Evolutionary conservation across 495 filamentous ascomycete genomes (phyloP), one percentile per base, ranked within the genome.

Genomic region (Trichoderma gamsii): DNA sequence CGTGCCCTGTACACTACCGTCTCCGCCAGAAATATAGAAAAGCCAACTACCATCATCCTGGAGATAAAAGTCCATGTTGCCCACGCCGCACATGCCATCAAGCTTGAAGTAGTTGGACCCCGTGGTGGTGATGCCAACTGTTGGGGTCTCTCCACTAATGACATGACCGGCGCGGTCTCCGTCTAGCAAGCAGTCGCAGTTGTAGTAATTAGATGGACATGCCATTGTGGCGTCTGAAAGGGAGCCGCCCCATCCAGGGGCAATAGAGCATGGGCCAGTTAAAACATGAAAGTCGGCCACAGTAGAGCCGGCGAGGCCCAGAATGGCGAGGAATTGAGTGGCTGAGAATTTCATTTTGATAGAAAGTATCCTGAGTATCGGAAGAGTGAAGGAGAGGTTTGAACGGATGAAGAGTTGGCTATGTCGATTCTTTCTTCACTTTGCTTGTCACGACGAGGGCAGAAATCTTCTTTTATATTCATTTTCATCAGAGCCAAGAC

Each of bases 1-100:
- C 4, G 23, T 29, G 27, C 56, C 56, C 25, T 61, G 56, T 25
- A 32, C 56, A 25, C 1, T 16, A 9, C 56, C 56, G 27, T 61
- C 56, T 27, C 56, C 56, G 25, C 56, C 56, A 16, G 56, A 23
- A 32, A 61, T 61, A 21, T 61, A 61, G 25, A 61, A 61, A 23
- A 32, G 8, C 56, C 56, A 61, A 32, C 27, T 32, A 25, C 56
- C 56, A 9, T 61, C 56, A 23, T 11, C 27, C 25, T 61, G 56
- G 56, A 61, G 56, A 18, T 61, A 61, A 61, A 61, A 61, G 56
- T 61, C 27, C 56, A 61, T 27, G 56, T 61, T 32, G 5, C 56
- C 56, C 11, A 61, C 56, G 11, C 56, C 56, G 25, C 56, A 61
- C 56, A 61, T 27, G 56, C 56, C 56, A 21, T 18, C 25, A 8